Percentiles rank a stretch among this genome's conserved stretches.
phyloP scores from a whole-genome alignment of 164 flowering plant species.

The Annona cherimola region DNA sequence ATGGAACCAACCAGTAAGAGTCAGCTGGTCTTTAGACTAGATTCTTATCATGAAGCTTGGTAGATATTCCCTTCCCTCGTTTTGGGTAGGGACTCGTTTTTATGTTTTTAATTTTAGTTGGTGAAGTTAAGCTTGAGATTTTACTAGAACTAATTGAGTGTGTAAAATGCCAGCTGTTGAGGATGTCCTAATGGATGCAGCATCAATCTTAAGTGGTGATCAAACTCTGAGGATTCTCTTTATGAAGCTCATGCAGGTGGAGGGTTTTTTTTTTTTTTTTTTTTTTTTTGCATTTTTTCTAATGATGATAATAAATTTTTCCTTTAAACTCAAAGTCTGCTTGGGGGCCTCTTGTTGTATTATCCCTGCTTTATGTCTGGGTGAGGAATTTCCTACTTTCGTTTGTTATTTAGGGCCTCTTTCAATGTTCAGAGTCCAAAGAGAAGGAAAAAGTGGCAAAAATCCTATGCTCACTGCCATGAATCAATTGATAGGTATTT shows the following conservation, averaged over 20 bases:
- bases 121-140: too few species aligned
- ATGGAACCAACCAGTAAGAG: background rate
- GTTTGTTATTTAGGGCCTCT: too few species aligned
- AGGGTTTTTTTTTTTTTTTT: conserved; percentile 1
- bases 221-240: conserved; percentile 72
- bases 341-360: too few species aligned
- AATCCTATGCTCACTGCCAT: too few species aligned
- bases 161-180: conserved; percentile 69
- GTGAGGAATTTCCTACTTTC: too few species aligned
- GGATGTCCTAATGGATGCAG: conserved; percentile 87
- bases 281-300: background rate
- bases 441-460: too few species aligned
- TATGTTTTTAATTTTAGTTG: background rate
- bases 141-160: conserved; percentile 7
- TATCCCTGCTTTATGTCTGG: too few species aligned
- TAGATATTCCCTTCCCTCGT: background rate
- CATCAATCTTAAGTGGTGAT: conserved; percentile 92
- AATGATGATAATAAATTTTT: background rate
- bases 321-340: background rate
- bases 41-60: background rate
- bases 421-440: too few species aligned
- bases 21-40: background rate
- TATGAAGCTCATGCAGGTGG: conserved; percentile 82
- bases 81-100: background rate
- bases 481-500: too few species aligned